Evolutionary conservation across 305 asterid genomes (phyloP), one percentile per base, ranked within the genome.

Genomic region (Galium porrigens): DNA sequence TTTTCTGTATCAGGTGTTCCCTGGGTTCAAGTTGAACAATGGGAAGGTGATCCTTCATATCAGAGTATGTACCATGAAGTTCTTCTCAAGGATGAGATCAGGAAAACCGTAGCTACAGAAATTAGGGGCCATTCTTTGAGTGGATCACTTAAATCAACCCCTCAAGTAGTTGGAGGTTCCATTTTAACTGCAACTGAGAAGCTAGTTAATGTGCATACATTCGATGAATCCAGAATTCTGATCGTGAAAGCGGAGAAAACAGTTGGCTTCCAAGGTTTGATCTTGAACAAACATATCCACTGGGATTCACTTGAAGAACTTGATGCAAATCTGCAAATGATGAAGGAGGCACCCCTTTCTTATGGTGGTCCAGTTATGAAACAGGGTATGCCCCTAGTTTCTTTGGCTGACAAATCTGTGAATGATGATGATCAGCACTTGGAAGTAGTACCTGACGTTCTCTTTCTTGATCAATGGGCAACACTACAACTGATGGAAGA

Each of bases 311-410:
- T 88, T 18, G 83, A 79, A 57, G 80, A 82, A 32, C 76, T 81
- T 72, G 94, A 79, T 69, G 90, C 77, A 67, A 80, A 79, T 39
- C 72, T 71, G 17, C 81, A 82, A 33, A 63, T 76, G 41, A 68
- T 89, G 33, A 87, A 87, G 74, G 80, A 80, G 63, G 87, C 91
- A 0, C 91, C 91, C 56, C 73, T 89, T n/a, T 83, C 88, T 55
- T 84, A 79, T 25, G 99, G 99, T 27, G 99, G 99, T 59, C 97
- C 98, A 11, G 87, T 87, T 34, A 55, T 86, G 80, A 76, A 72
- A 73, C 85, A 65, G 6, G 96, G 95, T 68, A 82, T 82, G 91
- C 95, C 95, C 27, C 86, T 92, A 37, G 81, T 80, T 70, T 79
- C 94, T 25, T 77, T 92, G 67, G 78, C 91, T 4, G 81, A 55